Base-by-base conservation (phyloP, 352 stramenopile species). In the Vaucheria bursata region DNA sequence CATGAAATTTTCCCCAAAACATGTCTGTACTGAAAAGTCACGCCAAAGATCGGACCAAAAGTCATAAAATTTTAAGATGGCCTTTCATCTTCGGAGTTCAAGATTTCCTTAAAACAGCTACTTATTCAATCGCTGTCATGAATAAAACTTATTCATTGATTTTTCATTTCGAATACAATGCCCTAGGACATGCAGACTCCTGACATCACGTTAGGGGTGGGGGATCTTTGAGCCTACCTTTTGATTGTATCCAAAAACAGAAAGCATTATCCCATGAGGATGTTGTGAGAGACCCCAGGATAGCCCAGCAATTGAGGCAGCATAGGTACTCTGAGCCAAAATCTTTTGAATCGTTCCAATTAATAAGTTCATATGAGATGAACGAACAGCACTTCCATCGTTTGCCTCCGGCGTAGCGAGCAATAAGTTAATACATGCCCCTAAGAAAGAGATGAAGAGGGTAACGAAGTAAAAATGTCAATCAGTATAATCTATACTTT, bases 261-360 rank as follows among this genome's bases (percentile, higher is more conserved):
- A 35, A 29, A 82, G 36, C 1, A 75, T 59, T 36, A 72, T 70
- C n/a, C 79, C 79, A 50, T 75, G 69, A 25, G 67, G 31, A 29
- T 83, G 66, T 0, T 34, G 52, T 12, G 35, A 34, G 0, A 84
- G 59, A 32, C 25, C 36, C 75, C 76, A 84, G 4, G 38, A 31
- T n/a, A 84, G 70, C 37, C 79, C 79, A 8, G 79, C 79, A 59
- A 84, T 50, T n/a, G 37, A 8, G 2, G 75, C 79, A 50, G 80
- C 79, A 67, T 84, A 84, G 29, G 79, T 84, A 39, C 39, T 77
- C 37, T 84, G 74, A 18, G 73, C 73, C 0, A 84, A 68, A 37
- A 70, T 68, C 66, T 84, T 65, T 5, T 78, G 66, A 29, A 79
- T 31, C 6, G 5, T 40, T 32, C 29, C 34, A 7, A 29, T 3